These are phyloP conservation scores for Candida maltosa DNA, from an alignment of 805 yeast species.

Conservation along the genomic window DNA sequence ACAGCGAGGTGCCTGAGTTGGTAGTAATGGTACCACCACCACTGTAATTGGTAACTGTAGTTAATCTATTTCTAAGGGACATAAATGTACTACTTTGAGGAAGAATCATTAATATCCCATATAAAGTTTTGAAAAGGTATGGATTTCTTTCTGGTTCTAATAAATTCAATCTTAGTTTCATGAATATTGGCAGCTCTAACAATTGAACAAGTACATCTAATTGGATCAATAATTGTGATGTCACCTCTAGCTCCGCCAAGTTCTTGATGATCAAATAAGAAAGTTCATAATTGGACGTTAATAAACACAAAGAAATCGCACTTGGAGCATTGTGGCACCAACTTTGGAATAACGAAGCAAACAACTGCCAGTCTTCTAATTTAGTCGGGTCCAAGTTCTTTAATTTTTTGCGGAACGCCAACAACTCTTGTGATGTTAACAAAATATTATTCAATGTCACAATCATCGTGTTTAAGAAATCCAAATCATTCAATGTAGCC, in stretches of 20 bases:
- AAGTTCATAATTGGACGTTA: conserved; percentile 84
- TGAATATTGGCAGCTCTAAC: conserved; percentile 88
- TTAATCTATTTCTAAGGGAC: conserved; percentile 72
- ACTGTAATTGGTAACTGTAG: conserved; percentile 11
- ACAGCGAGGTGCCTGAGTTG: too few species aligned
- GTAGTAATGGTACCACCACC: background rate
- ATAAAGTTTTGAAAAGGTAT: conserved; percentile 78
- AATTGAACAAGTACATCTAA: conserved; percentile 86
- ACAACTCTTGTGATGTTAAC: conserved; percentile 80
- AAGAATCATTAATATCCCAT: conserved; percentile 87
- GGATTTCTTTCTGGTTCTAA: conserved; percentile 83
- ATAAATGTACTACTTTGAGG: conserved; percentile 92
- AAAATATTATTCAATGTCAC: conserved; percentile 85
- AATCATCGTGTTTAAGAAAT: conserved; percentile 75
- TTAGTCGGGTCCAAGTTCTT: conserved; percentile 49
- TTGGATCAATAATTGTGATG: conserved; percentile 76
- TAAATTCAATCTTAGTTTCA: conserved; percentile 81
- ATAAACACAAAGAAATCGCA: conserved; percentile 75
- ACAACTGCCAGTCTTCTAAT: conserved; percentile 62
- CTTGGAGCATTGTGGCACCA: conserved; percentile 95
- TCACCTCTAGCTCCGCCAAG: conserved; percentile 79
- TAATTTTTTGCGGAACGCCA: conserved; percentile 64
- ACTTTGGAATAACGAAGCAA: conserved; percentile 73
- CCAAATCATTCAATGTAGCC: conserved; percentile 47
- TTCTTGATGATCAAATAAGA: conserved; percentile 79